These are phyloP conservation scores for Pythium guiyangense DNA, from an alignment of 352 stramenopile species.

Conservation along the genomic window DNA sequence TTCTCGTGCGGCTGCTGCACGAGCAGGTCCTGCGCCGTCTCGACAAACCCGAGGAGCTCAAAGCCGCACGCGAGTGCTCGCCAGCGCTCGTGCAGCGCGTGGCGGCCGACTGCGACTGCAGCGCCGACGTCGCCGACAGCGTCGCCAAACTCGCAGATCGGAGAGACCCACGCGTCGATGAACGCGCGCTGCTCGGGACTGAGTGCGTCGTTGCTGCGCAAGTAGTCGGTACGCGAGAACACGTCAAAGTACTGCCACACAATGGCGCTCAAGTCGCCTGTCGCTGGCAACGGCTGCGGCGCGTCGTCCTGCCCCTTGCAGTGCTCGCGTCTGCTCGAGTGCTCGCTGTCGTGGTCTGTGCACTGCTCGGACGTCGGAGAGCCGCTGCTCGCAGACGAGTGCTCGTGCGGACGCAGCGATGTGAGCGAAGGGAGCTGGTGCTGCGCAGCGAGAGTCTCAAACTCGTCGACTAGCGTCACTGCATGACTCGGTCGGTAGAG, in stretches of 20 bases:
- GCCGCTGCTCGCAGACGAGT: no score
- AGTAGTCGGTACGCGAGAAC: background rate
- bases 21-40: slow-evolving; percentile 7
- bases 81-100: slow-evolving; percentile 9
- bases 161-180: background rate
- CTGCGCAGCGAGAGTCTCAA: no score
- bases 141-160: slow-evolving; percentile 6
- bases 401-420: no score
- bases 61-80: slow-evolving; percentile 10
- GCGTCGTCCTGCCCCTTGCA: background rate
- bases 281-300: background rate
- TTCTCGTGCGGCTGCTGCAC: slow-evolving; percentile 3
- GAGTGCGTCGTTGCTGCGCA: background rate
- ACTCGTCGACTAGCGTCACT: no score
- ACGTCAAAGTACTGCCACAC: slow-evolving; percentile 3
- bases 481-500: background rate
- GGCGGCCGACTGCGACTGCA: background rate
- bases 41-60: slow-evolving; percentile 16
- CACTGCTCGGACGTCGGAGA: no score
- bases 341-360: background rate
- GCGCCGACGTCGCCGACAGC: background rate
- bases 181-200: slow-evolving; percentile 2
- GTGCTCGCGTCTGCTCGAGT: background rate
- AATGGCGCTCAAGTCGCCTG: background rate
- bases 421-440: no score